Percentiles rank a stretch among this genome's conserved stretches.
phyloP scores from a whole-genome alignment of 164 flowering plant species.

The Dillenia turbinata region DNA sequence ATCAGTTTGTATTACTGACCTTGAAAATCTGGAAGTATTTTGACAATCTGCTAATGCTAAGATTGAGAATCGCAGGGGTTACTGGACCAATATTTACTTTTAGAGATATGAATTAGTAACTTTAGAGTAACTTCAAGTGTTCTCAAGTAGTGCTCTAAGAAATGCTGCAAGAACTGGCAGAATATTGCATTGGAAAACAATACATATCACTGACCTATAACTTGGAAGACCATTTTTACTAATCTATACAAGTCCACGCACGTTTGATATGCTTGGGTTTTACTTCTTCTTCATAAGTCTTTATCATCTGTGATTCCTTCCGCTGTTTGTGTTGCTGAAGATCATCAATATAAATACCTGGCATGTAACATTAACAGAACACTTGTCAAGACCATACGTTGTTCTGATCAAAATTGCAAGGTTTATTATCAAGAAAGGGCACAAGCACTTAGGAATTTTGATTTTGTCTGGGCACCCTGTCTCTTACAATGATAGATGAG shows the following conservation, averaged over 20 bases:
- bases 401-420: too few relatives aligned
- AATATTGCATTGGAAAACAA: too few relatives aligned
- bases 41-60: too few relatives aligned
- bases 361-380: not conserved
- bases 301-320: not conserved
- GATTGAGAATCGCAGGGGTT: too few relatives aligned
- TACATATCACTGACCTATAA: not conserved
- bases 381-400: not conserved
- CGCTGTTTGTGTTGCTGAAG: not conserved
- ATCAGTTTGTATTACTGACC: too few relatives aligned
- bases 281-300: not conserved
- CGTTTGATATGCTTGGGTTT: slow-evolving; percentile 1
- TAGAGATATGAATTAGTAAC: too few relatives aligned
- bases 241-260: slow-evolving; percentile 5
- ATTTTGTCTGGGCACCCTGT: too few relatives aligned
- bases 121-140: too few relatives aligned
- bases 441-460: not conserved
- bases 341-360: slow-evolving; percentile 18
- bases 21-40: too few relatives aligned
- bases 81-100: too few relatives aligned
- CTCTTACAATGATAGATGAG: slow-evolving; percentile 30
- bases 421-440: not conserved
- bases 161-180: too few relatives aligned
- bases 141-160: too few relatives aligned
- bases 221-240: not conserved